These are phyloP conservation scores for Alternaria angustiovoidea DNA, from an alignment of 2,329 filamentous ascomycete species.

Conservation along the genomic window DNA sequence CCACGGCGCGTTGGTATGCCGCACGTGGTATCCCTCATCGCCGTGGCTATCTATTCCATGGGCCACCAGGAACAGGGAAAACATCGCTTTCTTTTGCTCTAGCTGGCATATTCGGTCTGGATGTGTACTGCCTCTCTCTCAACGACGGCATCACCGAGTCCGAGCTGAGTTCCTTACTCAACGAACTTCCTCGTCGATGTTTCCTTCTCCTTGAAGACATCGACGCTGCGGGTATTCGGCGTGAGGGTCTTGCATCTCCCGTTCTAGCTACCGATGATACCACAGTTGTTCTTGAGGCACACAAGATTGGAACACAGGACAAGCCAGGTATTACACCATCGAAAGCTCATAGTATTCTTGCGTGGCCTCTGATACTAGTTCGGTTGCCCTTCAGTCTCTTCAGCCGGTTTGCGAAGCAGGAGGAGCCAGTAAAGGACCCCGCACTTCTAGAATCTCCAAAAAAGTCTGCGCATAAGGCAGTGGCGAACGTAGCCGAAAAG, in stretches of 20 bases:
- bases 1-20: constrained; percentile 80
- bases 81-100: constrained; percentile 56
- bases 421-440: no score
- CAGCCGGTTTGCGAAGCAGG: neutral
- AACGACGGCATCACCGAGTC: constrained; percentile 75
- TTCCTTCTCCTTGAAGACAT: constrained; percentile 59
- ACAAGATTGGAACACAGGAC: neutral
- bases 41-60: constrained; percentile 81
- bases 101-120: constrained; percentile 57
- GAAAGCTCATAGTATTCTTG: neutral
- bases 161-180: constrained; percentile 60
- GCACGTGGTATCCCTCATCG: constrained; percentile 86
- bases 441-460: neutral
- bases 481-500: neutral
- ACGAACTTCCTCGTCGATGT: constrained; percentile 53
- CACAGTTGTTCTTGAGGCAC: neutral
- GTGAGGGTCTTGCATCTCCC: neutral
- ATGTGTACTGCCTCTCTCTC: constrained; percentile 58
- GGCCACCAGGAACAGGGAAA: constrained; percentile 83
- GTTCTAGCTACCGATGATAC: neutral
- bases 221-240: constrained; percentile 54
- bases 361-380: neutral
- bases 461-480: neutral
- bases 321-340: neutral
- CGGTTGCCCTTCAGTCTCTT: neutral